phyloP scores from a whole-genome alignment of 2,329 filamentous ascomycete genomes.

The Aspergillus sp. region DNA sequence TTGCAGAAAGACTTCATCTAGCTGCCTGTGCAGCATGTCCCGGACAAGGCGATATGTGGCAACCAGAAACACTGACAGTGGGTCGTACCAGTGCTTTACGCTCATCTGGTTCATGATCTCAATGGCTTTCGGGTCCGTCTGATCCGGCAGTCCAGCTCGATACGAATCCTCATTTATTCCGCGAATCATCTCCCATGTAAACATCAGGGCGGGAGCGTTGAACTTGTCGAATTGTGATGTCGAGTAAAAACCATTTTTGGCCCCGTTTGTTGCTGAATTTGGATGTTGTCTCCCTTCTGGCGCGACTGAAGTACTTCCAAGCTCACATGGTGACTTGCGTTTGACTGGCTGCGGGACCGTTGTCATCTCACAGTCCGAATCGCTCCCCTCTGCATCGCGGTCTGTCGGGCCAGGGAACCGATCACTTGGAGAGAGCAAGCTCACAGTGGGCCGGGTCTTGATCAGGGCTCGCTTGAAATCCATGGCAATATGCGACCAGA shows the following conservation, averaged over 20 bases:
- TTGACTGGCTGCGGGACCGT: slow-evolving; percentile 18
- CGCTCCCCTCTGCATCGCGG: slow-evolving; percentile 16
- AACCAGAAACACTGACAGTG: slow-evolving; percentile 49
- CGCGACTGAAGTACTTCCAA: background rate
- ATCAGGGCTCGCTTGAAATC: slow-evolving; percentile 55
- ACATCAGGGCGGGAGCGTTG: slow-evolving; percentile 22
- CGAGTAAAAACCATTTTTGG: slow-evolving; percentile 13
- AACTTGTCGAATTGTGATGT: slow-evolving; percentile 28
- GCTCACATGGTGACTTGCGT: slow-evolving; percentile 21
- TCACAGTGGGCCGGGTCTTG: slow-evolving; percentile 45
- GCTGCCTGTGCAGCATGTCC: slow-evolving; percentile 45
- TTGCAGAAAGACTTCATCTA: slow-evolving; percentile 44
- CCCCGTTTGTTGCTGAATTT: background rate
- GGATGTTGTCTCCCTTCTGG: slow-evolving; percentile 1
- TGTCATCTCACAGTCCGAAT: slow-evolving; percentile 33
- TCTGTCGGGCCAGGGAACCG: slow-evolving; percentile 39
- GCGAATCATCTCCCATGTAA: slow-evolving; percentile 49
- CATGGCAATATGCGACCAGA: slow-evolving; percentile 50
- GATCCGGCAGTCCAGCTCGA: slow-evolving; percentile 59
- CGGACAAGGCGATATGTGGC: slow-evolving; percentile 34
- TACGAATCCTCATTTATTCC: slow-evolving; percentile 58
- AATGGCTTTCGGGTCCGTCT: slow-evolving; percentile 63
- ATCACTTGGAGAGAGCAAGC: slow-evolving; percentile 28
- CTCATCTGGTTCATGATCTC: slow-evolving; percentile 60
- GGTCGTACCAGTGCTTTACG: slow-evolving; percentile 60